Percentiles rank a stretch among this genome's conserved stretches.
phyloP scores from a whole-genome alignment of 148 eudicot genomes.

The Fagopyrum homotropicum region DNA sequence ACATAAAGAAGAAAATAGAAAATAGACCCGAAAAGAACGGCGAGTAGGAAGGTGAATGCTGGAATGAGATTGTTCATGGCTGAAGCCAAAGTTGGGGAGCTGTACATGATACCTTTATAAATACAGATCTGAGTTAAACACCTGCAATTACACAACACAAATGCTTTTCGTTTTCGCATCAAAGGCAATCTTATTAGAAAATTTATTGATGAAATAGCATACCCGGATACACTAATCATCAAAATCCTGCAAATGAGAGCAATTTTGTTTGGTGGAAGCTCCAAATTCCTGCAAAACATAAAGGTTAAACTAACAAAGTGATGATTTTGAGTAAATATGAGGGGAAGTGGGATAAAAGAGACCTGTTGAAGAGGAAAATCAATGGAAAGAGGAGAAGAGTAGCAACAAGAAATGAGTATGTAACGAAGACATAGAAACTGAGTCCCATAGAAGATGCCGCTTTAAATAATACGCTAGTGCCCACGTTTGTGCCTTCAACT shows the following conservation, averaged over 20 bases:
- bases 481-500: background rate
- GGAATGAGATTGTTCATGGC: constrained; percentile 1
- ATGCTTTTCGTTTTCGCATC: background rate
- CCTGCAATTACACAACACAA: background rate
- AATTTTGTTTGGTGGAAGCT: constrained; percentile 1
- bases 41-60: constrained; percentile 9
- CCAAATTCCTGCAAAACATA: background rate
- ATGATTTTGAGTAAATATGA: background rate
- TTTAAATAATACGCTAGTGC: background rate
- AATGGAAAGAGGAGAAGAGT: constrained; percentile 8
- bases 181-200: no score
- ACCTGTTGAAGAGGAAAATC: constrained; percentile 2
- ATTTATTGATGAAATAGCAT: background rate
- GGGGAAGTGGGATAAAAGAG: background rate
- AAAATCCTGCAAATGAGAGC: constrained; percentile 1
- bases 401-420: constrained; percentile 7
- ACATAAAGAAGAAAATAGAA: background rate
- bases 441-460: constrained; percentile 1
- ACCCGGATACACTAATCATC: background rate
- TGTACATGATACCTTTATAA: background rate
- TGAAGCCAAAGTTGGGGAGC: constrained; percentile 7
- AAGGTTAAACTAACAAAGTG: background rate
- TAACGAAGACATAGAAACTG: constrained; percentile 1
- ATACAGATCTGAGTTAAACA: background rate
- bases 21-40: background rate